Evolutionary conservation across 2,329 filamentous ascomycete species (phyloP), one percentile per base, ranked within the genome.

Genomic region (Paracorniculantispora psalliotae): DNA sequence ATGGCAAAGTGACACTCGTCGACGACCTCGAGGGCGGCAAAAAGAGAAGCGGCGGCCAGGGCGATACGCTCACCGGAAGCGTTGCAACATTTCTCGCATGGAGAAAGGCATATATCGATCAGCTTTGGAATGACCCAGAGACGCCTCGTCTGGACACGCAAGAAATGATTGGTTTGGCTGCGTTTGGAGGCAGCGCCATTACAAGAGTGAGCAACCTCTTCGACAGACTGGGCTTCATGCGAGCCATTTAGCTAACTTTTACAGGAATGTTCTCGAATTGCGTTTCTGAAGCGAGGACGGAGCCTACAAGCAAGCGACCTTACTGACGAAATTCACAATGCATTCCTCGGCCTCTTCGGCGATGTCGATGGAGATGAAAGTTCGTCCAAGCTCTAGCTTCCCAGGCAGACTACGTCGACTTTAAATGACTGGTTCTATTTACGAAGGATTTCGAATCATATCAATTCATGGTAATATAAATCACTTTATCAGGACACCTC

Each of bases 1-100:
- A 96, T 67, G 91, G 92, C 13, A 78, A 82, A 60, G 80, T 80
- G 57, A 96, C 90, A n/a, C 75, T 92, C 26, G 77, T 89, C 0
- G 89, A 88, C 26, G 92, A 96, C 65, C 75, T 92, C 2, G 76
- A 85, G 67, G 94, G 94, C 9, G 93, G 93, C 1, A 75, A 86
- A 72, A 99, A 99, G 83, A 81, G 94, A 64, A 93, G 90, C 60
- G 94, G 93, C 50, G 94, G 94, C 0, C 94, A 99, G 75, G 94
- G 94, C 1, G 94, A 99, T 75, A 97, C 94, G 4, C 77, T 99
- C 64, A 97, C 94, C 0, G 94, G 94, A 1, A 87, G 87, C 35
- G 77, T 99, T 64, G 94, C 90, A 1, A 97, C 94, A 3, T 85
- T 99, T 65, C 74, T 97, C 63, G 92, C 85, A 1, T 99, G 93